These are phyloP conservation scores for Solanum neorickii DNA, from an alignment of 257 asterid species.

Conservation along the genomic window DNA sequence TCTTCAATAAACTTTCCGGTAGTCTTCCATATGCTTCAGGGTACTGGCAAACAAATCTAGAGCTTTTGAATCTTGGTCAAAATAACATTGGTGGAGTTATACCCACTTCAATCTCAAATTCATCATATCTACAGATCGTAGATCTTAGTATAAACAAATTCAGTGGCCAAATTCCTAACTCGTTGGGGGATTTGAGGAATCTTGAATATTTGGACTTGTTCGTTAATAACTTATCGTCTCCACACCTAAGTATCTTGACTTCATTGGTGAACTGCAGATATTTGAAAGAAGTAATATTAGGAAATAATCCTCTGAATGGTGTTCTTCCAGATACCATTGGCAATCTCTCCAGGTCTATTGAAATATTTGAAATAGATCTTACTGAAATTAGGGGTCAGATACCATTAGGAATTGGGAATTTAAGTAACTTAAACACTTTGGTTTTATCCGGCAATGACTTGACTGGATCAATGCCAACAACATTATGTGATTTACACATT, in stretches of 20 bases:
- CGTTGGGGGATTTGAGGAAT: conserved; percentile 9
- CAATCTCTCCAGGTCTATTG: conserved; percentile 10
- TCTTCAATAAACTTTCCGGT: conserved; percentile 9
- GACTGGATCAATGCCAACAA: conserved; percentile 12
- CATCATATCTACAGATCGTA: background rate
- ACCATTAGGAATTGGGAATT: conserved; percentile 22
- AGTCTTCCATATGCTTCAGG: conserved; percentile 4
- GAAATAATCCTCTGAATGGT: conserved; percentile 11
- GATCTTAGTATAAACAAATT: conserved; percentile 7
- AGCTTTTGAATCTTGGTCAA: background rate
- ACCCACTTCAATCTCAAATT: conserved; percentile 12
- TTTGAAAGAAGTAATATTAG: background rate
- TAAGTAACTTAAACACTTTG: conserved; percentile 16
- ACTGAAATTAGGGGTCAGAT: conserved; percentile 8
- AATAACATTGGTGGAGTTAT: conserved; percentile 15
- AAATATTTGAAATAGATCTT: background rate
- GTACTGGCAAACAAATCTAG: background rate
- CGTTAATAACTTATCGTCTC: background rate
- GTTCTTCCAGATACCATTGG: conserved; percentile 15
- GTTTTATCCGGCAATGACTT: conserved; percentile 4
- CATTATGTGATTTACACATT: background rate
- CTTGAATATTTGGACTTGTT: background rate
- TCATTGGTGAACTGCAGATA: conserved; percentile 3
- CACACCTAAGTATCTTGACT: background rate
- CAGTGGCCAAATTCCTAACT: conserved; percentile 11